phyloP scores from a whole-genome alignment of 495 filamentous ascomycete species.

The Penicillium verhagenii region DNA sequence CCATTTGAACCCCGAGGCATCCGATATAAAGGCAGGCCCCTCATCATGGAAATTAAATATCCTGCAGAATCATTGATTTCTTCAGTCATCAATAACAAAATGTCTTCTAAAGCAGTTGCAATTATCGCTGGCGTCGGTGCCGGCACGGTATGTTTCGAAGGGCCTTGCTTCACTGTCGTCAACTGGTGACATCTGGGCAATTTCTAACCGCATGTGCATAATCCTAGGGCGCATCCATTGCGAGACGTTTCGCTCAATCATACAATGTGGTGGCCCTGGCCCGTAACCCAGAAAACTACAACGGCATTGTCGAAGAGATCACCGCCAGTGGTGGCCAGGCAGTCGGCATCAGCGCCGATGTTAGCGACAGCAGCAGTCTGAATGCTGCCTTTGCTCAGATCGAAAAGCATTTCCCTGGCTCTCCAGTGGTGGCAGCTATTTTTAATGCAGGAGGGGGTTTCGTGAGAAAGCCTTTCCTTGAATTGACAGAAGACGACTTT shows the following conservation, averaged over 20 bases:
- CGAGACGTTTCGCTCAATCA: conserved; percentile 63
- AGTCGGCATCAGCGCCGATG: conserved; percentile 73
- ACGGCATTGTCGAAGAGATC: conserved; percentile 71
- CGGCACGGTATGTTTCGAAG: conserved; percentile 56
- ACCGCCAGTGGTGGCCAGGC: conserved; percentile 67
- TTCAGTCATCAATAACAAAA: conserved; percentile 5
- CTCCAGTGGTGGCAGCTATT: conserved; percentile 68
- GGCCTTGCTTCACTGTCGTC: neutral
- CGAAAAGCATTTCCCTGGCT: conserved; percentile 47
- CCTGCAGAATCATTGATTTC: neutral
- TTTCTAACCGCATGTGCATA: neutral
- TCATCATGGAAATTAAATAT: neutral
- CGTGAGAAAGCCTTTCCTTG: conserved; percentile 77
- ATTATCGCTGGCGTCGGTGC: conserved; percentile 74
- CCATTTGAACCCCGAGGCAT: conserved; percentile 1
- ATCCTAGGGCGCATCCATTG: conserved; percentile 54
- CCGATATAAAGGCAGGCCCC: conserved; percentile 2
- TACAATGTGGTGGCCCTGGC: conserved; percentile 79
- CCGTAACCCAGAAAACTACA: conserved; percentile 65
- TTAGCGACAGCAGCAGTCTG: conserved; percentile 61
- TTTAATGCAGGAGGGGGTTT: conserved; percentile 78
- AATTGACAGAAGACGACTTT: conserved; percentile 66
- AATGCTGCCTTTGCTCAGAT: conserved; percentile 67
- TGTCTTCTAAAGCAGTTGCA: conserved; percentile 54
- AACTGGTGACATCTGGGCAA: too few species aligned